Conservation (phyloP, 495 filamentous ascomycete genomes). For the Pyrenula aspistea region DNA sequence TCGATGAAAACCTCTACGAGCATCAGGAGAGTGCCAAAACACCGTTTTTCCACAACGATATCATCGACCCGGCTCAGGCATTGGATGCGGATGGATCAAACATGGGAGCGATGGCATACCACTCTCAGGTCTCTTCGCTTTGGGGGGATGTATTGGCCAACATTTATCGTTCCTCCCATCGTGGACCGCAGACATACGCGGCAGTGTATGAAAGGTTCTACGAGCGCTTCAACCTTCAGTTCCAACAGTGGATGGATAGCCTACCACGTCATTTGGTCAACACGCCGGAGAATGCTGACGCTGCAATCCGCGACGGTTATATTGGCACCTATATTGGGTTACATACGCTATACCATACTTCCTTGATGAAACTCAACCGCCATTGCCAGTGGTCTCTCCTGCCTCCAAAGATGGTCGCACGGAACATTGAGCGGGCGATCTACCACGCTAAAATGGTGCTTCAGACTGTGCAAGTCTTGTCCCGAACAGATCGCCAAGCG, state of each 20-base stretch:
- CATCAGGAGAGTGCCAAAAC: constrained; percentile 34
- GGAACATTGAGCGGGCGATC: constrained; percentile 25
- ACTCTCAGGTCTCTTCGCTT: constrained; percentile 47
- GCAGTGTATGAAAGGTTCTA: constrained; percentile 38
- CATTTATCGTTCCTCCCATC: constrained; percentile 41
- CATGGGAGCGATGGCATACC: constrained; percentile 44
- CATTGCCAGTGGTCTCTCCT: constrained; percentile 34
- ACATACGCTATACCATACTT: constrained; percentile 50
- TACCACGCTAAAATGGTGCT: constrained; percentile 32
- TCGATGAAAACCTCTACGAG: constrained; percentile 44
- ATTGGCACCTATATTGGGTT: constrained; percentile 42
- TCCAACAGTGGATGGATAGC: constrained; percentile 35
- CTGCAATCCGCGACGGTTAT: constrained; percentile 30
- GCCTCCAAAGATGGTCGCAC: constrained; percentile 14
- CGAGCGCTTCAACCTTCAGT: constrained; percentile 26
- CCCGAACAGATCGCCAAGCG: constrained; percentile 10
- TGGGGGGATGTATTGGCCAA: constrained; percentile 52
- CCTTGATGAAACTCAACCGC: constrained; percentile 49
- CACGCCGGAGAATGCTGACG: constrained; percentile 36
- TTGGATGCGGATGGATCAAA: constrained; percentile 18
- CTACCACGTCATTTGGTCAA: constrained; percentile 28
- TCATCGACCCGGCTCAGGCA: constrained; percentile 17
- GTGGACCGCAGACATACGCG: constrained; percentile 27
- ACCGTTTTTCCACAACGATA: constrained; percentile 43
- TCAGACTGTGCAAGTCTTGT: constrained; percentile 16